Base-by-base conservation (phyloP, 495 filamentous ascomycete species). In the Alectoria sarmentosa region DNA sequence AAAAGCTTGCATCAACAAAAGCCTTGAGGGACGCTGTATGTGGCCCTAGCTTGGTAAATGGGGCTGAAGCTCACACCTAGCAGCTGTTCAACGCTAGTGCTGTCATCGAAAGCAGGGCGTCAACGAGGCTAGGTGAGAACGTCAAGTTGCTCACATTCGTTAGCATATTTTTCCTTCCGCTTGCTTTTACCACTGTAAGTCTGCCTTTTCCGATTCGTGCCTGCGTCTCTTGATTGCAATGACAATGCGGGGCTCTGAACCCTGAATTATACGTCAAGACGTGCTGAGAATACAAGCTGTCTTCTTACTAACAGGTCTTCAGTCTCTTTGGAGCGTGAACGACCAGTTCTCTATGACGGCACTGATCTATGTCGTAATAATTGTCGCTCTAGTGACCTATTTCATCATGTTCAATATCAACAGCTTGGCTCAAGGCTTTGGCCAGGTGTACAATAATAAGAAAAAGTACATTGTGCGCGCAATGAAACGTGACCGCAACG, bases 131-230 rank as follows among this genome's bases (percentile, higher is more conserved):
- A 1, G 78, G 77, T 8, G 72, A 78, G 36, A 80, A 80, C 64
- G 79, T 82, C 44, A 80, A 78, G 64, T 63, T 81, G 14, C 71
- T 81, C 26, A 82, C 78, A 0, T 70, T 80, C n/a, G 76, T 82
- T 34, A 76, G 72, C 36, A 75, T 81, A 2, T 76, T 82, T 70
- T 81, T 80, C 67, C 66, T 82, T 21, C 77, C 78, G 6, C 67
- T 79, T 19, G 78, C 76, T 1, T 80, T 80, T 60, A 73, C 76
- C 14, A 79, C 79, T 26, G 67, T 69, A 61, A 66, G 67, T 62
- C 19, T 60, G 32, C 30, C 56, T 36, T 46, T 17, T 0, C 37
- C 21, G 7, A 8, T 58, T 44, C 23, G 41, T 2, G 21, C 41
- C n/a, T 49, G 30, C 2, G 26, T 15, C 41, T 21, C 1, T 26